A percentile compares a stretch with the other conserved stretches of the same genome.
phyloP scores from a whole-genome alignment of 306 rosid species.

The Gynostemma pentaphyllum region DNA sequence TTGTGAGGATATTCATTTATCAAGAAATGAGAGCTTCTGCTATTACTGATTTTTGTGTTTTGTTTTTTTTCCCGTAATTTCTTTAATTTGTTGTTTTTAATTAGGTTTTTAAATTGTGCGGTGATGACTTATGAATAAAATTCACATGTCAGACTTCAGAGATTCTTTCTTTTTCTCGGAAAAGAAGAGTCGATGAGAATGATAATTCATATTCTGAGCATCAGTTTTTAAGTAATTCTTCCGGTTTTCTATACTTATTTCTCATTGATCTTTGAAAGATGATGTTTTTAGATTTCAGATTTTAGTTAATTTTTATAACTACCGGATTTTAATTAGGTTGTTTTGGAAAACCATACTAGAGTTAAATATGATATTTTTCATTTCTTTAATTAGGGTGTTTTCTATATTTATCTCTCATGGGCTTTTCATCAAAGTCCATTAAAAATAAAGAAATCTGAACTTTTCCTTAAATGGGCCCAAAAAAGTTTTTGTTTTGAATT shows the following conservation, averaged over 20 bases:
- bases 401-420: too few relatives aligned
- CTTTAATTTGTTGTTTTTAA: not conserved
- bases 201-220: conserved; percentile 48
- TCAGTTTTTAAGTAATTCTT: not conserved
- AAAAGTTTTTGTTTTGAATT: too few relatives aligned
- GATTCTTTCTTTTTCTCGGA: conserved; percentile 22
- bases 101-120: conserved; percentile 10
- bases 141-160: conserved; percentile 95
- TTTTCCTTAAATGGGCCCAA: too few relatives aligned
- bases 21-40: conserved; percentile 36
- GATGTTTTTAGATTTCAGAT: too few relatives aligned
- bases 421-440: too few relatives aligned
- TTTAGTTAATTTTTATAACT: too few relatives aligned
- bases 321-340: too few relatives aligned
- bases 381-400: too few relatives aligned
- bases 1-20: conserved; percentile 19
- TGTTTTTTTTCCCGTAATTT: not conserved
- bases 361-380: too few relatives aligned
- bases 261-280: not conserved
- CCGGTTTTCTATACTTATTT: not conserved
- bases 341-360: too few relatives aligned
- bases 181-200: conserved; percentile 47
- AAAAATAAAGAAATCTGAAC: too few relatives aligned
- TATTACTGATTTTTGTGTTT: not conserved
- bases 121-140: conserved; percentile 42